Base-by-base conservation (phyloP, 1,284 basidiomycete species). In the Irpex sp. region DNA sequence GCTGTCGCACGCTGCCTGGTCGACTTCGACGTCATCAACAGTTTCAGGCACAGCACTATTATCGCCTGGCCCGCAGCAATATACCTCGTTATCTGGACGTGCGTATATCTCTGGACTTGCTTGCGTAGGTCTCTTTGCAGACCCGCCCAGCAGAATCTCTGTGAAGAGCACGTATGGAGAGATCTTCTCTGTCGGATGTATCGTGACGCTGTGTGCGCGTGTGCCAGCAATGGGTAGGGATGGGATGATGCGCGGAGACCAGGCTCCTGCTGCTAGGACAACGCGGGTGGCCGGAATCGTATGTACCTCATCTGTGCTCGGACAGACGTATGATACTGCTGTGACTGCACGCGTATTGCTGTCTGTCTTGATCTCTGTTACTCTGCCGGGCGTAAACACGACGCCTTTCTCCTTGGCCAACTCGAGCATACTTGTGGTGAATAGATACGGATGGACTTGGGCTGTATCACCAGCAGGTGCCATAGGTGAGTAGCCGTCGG, bases 181-280 rank as follows among this genome's bases (percentile, higher is more conserved):
- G 71, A 88, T 81, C 15, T 72, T 71, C n/a, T 78, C 72, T 40
- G 79, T 37, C 70, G 85, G 73, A 37, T 66, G 65, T 65, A 91
- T 83, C 3, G 83, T 85, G 70, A 91, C 81, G 69, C 87, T 89
- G 73, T 91, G 89, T 0, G 87, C 88, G 59, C 89, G 86, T 3
- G 80, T 85, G 44, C 80, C 81, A 13, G 75, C 71, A 65, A 91
- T 82, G 13, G 88, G 87, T 36, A 90, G 78, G 4, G 75, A 67
- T 9, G 81, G 76, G 38, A 79, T 64, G 64, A 91, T 71, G 6
- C 70, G 73, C 8, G 93, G 84, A 0, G 94, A 93, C 96, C 96
- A 98, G 1, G 93, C 92, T 11, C 95, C 95, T 9, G 92, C 91
- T 36, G 89, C 84, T 60, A 97, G 75, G 38, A 97, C 79, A 59